These are phyloP conservation scores for Myochromella boudieri DNA, from an alignment of 768 basidiomycete species.

Conservation along the genomic window DNA sequence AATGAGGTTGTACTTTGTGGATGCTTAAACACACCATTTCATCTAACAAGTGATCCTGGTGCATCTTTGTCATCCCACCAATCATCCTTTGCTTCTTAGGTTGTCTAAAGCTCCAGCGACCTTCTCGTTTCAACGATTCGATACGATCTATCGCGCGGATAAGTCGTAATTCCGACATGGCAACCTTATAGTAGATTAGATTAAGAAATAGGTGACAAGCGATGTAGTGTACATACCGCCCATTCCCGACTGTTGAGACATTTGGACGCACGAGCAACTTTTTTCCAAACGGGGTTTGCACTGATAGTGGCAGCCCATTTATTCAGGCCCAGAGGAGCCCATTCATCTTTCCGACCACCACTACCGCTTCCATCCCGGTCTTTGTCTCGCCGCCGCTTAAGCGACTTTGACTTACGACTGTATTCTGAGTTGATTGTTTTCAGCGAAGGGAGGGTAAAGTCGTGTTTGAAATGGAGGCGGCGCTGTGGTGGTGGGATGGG, in stretches of 20 bases:
- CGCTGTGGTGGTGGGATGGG: constrained; percentile 23
- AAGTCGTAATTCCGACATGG: constrained; percentile 75
- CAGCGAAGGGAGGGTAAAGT: constrained; percentile 56
- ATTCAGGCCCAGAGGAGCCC: constrained; percentile 61
- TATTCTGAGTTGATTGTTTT: constrained; percentile 56
- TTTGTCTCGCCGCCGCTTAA: constrained; percentile 42
- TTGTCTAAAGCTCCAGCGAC: constrained; percentile 90
- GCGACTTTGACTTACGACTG: constrained; percentile 35
- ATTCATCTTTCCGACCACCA: constrained; percentile 51
- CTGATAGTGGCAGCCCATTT: constrained; percentile 75
- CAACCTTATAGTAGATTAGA: constrained; percentile 49
- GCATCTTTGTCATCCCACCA: constrained; percentile 72
- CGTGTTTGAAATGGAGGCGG: constrained; percentile 39
- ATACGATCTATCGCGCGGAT: constrained; percentile 82
- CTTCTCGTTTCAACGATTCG: constrained; percentile 75
- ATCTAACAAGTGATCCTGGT: constrained; percentile 95
- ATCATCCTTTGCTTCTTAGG: constrained; percentile 91
- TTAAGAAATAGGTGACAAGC: background rate
- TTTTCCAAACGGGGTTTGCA: constrained; percentile 76
- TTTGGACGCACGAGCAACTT: constrained; percentile 69
- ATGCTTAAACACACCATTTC: constrained; percentile 73
- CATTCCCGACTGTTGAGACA: constrained; percentile 81
- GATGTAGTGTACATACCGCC: constrained; percentile 65
- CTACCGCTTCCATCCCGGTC: constrained; percentile 49
- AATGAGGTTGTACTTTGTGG: background rate